phyloP scores from a whole-genome alignment of 371 early-diverging fungal species.

The Syncephalis plumigaleata region DNA sequence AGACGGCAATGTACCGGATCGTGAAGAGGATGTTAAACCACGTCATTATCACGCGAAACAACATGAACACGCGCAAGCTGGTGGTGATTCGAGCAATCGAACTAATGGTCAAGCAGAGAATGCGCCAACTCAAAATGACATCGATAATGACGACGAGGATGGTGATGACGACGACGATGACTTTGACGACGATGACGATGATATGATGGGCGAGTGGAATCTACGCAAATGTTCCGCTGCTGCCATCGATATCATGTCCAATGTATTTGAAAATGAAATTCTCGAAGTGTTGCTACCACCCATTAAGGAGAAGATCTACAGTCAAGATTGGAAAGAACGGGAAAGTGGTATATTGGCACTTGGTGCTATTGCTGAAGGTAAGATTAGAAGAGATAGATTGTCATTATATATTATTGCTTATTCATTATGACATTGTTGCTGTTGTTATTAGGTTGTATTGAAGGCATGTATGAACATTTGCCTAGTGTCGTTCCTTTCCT shows the following conservation, averaged over 20 bases:
- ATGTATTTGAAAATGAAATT: constrained; percentile 63
- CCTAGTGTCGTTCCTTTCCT: constrained; percentile 74
- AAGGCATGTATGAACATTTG: constrained; percentile 77
- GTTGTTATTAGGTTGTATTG: constrained; percentile 30
- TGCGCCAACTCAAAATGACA: constrained; percentile 1
- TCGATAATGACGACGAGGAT: constrained; percentile 33
- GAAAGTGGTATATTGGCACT: constrained; percentile 93
- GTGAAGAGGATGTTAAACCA: constrained; percentile 81
- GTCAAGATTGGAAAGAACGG: constrained; percentile 70
- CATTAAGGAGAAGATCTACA: constrained; percentile 59
- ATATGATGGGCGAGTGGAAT: constrained; percentile 84
- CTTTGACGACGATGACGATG: constrained; percentile 77
- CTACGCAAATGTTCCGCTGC: constrained; percentile 95
- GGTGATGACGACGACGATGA: constrained; percentile 76
- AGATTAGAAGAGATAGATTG: not conserved
- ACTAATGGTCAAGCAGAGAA: constrained; percentile 9
- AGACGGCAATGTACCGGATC: constrained; percentile 69
- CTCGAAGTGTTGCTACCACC: constrained; percentile 69
- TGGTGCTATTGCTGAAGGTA: constrained; percentile 91
- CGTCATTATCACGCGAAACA: constrained; percentile 70
- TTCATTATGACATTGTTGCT: constrained; percentile 4
- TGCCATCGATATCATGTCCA: constrained; percentile 82
- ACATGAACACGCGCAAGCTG: constrained; percentile 46
- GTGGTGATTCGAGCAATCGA: constrained; percentile 15
- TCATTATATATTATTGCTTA: not conserved